phyloP scores from a whole-genome alignment of 2,329 filamentous ascomycete species.

The Rugonectria rugulosa region DNA sequence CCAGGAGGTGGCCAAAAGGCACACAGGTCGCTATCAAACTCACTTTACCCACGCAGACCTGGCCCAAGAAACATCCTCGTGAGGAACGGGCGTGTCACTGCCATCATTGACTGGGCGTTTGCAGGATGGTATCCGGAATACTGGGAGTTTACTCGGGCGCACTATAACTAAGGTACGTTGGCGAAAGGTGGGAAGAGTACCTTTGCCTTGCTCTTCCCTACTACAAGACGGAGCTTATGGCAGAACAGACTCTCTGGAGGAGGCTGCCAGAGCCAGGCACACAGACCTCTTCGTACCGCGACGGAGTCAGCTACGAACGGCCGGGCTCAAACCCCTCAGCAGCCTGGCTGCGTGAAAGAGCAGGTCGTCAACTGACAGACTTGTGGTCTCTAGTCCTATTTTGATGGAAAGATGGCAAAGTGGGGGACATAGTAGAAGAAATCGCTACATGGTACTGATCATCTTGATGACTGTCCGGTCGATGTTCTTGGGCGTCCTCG shows the following conservation, averaged over 20 bases:
- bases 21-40: slow-evolving; percentile 32
- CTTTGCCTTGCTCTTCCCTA: slow-evolving; percentile 29
- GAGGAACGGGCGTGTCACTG: slow-evolving; percentile 32
- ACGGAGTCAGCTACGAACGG: slow-evolving; percentile 12
- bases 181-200: slow-evolving; percentile 30
- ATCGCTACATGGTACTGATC: not conserved
- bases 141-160: slow-evolving; percentile 42
- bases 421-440: not conserved
- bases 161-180: slow-evolving; percentile 31
- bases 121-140: slow-evolving; percentile 47
- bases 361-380: slow-evolving; percentile 2
- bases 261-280: slow-evolving; percentile 35
- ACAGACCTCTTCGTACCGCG: slow-evolving; percentile 7
- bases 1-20: slow-evolving; percentile 33
- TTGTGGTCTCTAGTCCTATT: not conserved
- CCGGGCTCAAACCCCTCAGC: slow-evolving; percentile 31
- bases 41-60: slow-evolving; percentile 40
- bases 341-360: slow-evolving; percentile 33
- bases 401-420: not conserved
- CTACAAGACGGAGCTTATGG: slow-evolving; percentile 36
- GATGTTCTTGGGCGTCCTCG: not conserved
- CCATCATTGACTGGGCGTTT: slow-evolving; percentile 44
- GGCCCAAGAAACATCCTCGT: slow-evolving; percentile 40
- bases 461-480: not conserved
- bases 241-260: slow-evolving; percentile 32